Evolutionary conservation across 805 yeast species (phyloP).

Genomic region (Saturnispora halmiae): DNA sequence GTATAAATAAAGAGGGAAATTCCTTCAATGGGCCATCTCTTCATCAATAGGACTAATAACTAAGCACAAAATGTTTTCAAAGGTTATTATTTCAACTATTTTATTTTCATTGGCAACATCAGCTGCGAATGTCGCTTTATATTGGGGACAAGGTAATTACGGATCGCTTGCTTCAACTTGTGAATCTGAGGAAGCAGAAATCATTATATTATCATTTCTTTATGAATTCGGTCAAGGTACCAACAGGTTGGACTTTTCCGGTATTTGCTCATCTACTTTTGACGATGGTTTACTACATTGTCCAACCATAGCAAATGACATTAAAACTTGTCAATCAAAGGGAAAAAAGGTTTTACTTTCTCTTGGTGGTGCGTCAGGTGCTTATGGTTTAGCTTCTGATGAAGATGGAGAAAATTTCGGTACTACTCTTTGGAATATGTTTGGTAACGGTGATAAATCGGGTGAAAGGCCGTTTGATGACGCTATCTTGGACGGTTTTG

Average conservation of each 20-base stretch:
- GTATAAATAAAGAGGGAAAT: too few relatives aligned
- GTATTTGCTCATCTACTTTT: slow-evolving; percentile 33
- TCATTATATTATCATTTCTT: slow-evolving; percentile 64
- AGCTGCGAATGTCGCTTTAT: slow-evolving; percentile 53
- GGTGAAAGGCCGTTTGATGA: slow-evolving; percentile 53
- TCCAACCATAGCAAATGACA: slow-evolving; percentile 46
- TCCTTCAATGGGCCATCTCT: too few relatives aligned
- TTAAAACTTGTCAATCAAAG: slow-evolving; percentile 61
- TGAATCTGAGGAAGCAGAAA: slow-evolving; percentile 57
- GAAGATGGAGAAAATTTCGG: slow-evolving; percentile 53
- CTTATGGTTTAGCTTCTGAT: slow-evolving; percentile 44
- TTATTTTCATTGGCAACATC: slow-evolving; percentile 10
- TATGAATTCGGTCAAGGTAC: slow-evolving; percentile 43
- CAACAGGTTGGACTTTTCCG: slow-evolving; percentile 50
- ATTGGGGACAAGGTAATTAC: slow-evolving; percentile 87
- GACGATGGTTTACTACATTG: slow-evolving; percentile 37
- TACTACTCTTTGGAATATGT: slow-evolving; percentile 49
- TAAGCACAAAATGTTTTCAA: slow-evolving; percentile 7
- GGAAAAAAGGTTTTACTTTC: slow-evolving; percentile 77
- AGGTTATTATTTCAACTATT: neutral
- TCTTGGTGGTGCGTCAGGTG: slow-evolving; percentile 62
- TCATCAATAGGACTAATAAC: too few relatives aligned
- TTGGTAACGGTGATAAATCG: slow-evolving; percentile 46
- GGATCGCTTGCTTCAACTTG: slow-evolving; percentile 57
- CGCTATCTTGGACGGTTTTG: slow-evolving; percentile 76